Conservation (phyloP, 2,329 filamentous ascomycete genomes). For the Endothia cerciana region DNA sequence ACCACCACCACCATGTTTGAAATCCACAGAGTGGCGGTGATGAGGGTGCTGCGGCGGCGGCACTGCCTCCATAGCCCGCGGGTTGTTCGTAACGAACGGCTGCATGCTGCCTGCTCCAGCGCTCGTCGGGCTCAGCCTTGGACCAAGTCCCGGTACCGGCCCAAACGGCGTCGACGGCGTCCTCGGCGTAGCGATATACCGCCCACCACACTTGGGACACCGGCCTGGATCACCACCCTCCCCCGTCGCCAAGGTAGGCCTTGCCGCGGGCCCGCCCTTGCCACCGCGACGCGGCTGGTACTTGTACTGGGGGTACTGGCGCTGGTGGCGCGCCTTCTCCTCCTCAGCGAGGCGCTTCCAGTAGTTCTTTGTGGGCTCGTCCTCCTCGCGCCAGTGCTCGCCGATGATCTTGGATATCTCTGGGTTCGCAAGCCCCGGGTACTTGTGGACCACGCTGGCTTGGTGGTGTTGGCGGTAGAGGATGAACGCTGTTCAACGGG, state of each 20-base stretch:
- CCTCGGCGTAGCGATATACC: constrained; percentile 64
- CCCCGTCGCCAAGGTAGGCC: constrained; percentile 37
- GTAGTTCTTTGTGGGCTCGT: constrained; percentile 73
- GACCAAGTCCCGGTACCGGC: constrained; percentile 8
- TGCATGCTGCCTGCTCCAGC: constrained; percentile 31
- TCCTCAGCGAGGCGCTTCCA: constrained; percentile 93
- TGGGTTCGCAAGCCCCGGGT: constrained; percentile 91
- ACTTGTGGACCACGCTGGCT: constrained; percentile 74
- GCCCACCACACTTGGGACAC: constrained; percentile 74
- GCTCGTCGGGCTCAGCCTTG: constrained; percentile 37
- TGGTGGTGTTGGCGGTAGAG: constrained; percentile 95
- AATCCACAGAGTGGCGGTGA: constrained; percentile 34
- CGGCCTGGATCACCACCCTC: constrained; percentile 54
- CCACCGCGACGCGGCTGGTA: constrained; percentile 81
- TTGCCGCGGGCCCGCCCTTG: constrained; percentile 36
- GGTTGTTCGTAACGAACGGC: constrained; percentile 34
- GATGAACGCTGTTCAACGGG: constrained; percentile 77
- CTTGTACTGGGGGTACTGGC: constrained; percentile 89
- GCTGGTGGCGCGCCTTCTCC: constrained; percentile 87
- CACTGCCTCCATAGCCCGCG: constrained; percentile 37
- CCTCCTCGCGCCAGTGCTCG: constrained; percentile 82
- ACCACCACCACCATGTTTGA: constrained; percentile 40
- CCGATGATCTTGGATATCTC: constrained; percentile 98
- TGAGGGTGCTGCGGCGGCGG: constrained; percentile 33
- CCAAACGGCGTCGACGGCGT: constrained; percentile 57